These are phyloP conservation scores for Pleoardoris graminearum DNA, from an alignment of 2,329 filamentous ascomycete species.

Conservation along the genomic window DNA sequence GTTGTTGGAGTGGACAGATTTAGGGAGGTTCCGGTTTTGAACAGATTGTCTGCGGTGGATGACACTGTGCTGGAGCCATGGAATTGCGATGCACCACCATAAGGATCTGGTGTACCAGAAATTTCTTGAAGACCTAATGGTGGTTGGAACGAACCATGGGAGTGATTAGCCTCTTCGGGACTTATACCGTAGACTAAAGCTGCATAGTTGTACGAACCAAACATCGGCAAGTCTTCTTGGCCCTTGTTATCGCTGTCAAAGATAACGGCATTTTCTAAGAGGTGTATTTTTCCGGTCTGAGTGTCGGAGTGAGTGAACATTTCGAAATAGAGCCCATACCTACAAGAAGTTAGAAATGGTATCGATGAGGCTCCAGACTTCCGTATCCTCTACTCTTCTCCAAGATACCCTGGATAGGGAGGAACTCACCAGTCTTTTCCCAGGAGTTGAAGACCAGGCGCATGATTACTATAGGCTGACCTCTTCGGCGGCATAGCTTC, in stretches of 20 bases:
- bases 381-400: background rate
- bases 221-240: background rate
- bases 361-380: background rate
- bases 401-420: too few species aligned
- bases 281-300: constrained; percentile 4
- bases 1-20: background rate
- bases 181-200: too few species aligned
- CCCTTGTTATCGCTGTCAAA: constrained; percentile 3
- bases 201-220: too few species aligned
- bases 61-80: too few species aligned
- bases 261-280: constrained; percentile 20
- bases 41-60: too few species aligned
- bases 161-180: too few species aligned
- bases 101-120: too few species aligned
- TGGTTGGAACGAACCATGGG: too few species aligned
- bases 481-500: background rate
- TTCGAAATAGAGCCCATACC: background rate
- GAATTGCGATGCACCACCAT: too few species aligned
- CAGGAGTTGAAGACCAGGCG: constrained; percentile 5
- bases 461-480: background rate
- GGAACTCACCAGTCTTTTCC: constrained; percentile 15
- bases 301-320: background rate
- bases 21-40: background rate
- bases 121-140: too few species aligned
- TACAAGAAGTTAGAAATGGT: background rate